phyloP scores from a whole-genome alignment of 768 basidiomycete species.

The Suillus ampliporus region DNA sequence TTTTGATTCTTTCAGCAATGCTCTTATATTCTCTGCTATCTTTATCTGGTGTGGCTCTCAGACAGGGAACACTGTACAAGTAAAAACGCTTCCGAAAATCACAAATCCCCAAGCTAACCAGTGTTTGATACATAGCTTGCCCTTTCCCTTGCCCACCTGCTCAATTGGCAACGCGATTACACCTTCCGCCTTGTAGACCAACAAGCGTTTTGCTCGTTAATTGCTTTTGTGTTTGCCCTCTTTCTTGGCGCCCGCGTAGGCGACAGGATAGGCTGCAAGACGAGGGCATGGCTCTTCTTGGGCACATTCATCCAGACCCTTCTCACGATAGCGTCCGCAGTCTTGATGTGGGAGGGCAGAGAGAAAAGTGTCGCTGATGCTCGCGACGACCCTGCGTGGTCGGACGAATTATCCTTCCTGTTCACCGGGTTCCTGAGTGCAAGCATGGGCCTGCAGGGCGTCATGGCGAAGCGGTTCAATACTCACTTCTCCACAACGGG shows the following conservation, averaged over 20 bases:
- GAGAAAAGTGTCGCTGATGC: constrained; percentile 55
- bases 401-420: constrained; percentile 63
- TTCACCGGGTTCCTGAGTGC: constrained; percentile 80
- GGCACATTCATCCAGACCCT: constrained; percentile 74
- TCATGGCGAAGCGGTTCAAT: constrained; percentile 76
- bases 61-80: constrained; percentile 74
- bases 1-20: constrained; percentile 49
- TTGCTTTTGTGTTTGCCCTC: constrained; percentile 72
- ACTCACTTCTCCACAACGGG: constrained; percentile 82
- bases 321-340: constrained; percentile 71
- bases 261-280: constrained; percentile 69
- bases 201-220: constrained; percentile 75
- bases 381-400: constrained; percentile 70
- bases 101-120: constrained; percentile 9
- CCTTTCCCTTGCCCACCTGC: constrained; percentile 76
- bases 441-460: constrained; percentile 79
- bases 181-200: constrained; percentile 77
- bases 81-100: constrained; percentile 30
- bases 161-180: constrained; percentile 54
- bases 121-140: constrained; percentile 56
- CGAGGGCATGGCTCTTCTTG: constrained; percentile 70
- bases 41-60: constrained; percentile 86
- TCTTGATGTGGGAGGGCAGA: constrained; percentile 71
- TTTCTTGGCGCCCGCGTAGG: constrained; percentile 72
- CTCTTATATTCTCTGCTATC: constrained; percentile 72